Conservation (phyloP, 441 rosid genomes). For the Erodium texanum region DNA sequence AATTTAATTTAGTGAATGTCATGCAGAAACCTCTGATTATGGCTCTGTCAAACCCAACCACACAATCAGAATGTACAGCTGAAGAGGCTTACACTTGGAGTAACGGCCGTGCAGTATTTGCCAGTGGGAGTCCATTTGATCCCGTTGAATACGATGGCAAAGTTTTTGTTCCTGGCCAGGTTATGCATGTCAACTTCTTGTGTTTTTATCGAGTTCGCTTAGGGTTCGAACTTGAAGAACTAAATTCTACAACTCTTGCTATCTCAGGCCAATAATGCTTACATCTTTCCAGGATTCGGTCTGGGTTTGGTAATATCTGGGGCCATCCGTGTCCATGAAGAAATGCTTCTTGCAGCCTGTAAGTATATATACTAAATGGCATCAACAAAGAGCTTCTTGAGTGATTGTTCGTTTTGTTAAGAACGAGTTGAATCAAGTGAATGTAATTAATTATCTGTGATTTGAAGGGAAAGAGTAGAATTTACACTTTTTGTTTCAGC, state of each 20-base stretch:
- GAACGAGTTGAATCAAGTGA: too few relatives aligned
- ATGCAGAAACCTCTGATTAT: slow-evolving; percentile 17
- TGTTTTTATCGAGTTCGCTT: background rate
- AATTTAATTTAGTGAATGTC: too few relatives aligned
- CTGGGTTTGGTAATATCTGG: background rate
- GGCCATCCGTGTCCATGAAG: background rate
- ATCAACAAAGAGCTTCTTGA: background rate
- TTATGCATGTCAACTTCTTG: background rate
- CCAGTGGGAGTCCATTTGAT: background rate
- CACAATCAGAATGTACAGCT: slow-evolving; percentile 23
- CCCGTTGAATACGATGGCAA: background rate
- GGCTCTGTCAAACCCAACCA: slow-evolving; percentile 21
- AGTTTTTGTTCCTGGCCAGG: background rate
- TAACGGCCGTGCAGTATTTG: background rate
- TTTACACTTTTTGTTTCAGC: slow-evolving; percentile 23
- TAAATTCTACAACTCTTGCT: background rate
- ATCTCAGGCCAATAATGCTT: background rate
- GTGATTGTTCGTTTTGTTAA: too few relatives aligned
- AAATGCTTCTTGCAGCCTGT: background rate
- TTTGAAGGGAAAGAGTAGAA: background rate
- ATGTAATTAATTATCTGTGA: background rate
- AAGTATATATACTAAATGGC: background rate
- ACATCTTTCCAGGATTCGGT: background rate
- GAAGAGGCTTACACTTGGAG: slow-evolving; percentile 24
- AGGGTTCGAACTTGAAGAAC: background rate